Evolutionary conservation across 148 eudicot species (phyloP).

Genomic region (Amaranthus hypochondriacus): DNA sequence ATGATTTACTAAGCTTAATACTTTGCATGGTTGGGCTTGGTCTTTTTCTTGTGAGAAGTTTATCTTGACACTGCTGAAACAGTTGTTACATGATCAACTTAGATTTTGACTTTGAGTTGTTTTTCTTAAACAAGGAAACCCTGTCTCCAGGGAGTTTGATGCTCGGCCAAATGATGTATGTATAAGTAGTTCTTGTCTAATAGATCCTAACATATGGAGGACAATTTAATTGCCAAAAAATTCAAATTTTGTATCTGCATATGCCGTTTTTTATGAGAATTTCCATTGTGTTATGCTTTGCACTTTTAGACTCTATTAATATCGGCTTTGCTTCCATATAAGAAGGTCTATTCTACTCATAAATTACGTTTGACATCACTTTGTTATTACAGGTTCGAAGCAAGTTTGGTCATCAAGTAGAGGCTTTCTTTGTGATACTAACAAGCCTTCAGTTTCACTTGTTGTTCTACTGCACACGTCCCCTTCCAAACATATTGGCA

Average conservation of each 20-base stretch:
- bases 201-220: background rate
- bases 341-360: background rate
- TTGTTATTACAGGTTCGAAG: constrained; percentile 55
- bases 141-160: no score
- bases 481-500: constrained; percentile 91
- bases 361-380: constrained; percentile 2
- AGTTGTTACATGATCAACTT: no score
- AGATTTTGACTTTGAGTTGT: no score
- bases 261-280: background rate
- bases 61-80: no score
- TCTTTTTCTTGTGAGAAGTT: no score
- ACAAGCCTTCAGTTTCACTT: constrained; percentile 76
- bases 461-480: constrained; percentile 91
- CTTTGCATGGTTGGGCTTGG: no score
- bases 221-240: background rate
- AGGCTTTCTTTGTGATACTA: constrained; percentile 81
- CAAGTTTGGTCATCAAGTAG: constrained; percentile 88
- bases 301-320: background rate
- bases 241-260: background rate
- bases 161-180: background rate
- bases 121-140: no score
- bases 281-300: background rate
- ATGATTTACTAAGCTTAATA: no score
- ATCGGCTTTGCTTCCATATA: background rate
- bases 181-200: background rate